phyloP scores from a whole-genome alignment of 805 yeast species.

The Ascoidea asiatica region DNA sequence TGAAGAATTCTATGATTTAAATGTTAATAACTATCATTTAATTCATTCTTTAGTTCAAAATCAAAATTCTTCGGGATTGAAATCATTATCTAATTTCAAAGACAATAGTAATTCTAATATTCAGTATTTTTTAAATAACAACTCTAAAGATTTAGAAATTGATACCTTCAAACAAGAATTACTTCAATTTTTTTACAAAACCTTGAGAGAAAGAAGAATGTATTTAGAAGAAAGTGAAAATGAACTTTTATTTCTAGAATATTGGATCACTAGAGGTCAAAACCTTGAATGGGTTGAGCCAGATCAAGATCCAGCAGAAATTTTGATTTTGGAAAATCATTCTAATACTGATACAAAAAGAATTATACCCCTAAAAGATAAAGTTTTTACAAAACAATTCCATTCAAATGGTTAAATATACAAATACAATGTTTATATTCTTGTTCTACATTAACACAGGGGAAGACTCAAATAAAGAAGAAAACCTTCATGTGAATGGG shows the following conservation, averaged over 20 bases:
- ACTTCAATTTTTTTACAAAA: conserved; percentile 8
- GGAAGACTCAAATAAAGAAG: too few species aligned
- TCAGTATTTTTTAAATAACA: not conserved
- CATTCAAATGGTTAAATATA: too few species aligned
- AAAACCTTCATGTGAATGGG: too few species aligned
- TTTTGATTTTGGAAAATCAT: too few species aligned
- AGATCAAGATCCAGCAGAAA: conserved; percentile 77
- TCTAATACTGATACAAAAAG: too few species aligned
- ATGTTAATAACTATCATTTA: conserved; percentile 24
- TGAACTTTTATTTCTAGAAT: conserved; percentile 61
- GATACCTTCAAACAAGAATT: not conserved
- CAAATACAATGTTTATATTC: too few species aligned
- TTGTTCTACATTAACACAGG: too few species aligned
- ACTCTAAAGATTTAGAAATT: conserved; percentile 1
- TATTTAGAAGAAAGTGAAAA: conserved; percentile 41
- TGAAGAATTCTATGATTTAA: conserved; percentile 29
- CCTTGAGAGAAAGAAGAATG: conserved; percentile 20
- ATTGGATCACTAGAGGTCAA: conserved; percentile 80
- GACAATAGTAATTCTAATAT: not conserved
- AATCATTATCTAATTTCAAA: too few species aligned
- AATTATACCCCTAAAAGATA: too few species aligned
- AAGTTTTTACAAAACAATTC: too few species aligned
- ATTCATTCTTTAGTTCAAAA: conserved; percentile 1
- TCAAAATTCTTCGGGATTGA: not conserved
- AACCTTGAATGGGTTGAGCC: conserved; percentile 87